Evolutionary conservation across 2,329 filamentous ascomycete genomes (phyloP).

Genomic region (Paecilomyces fulvus): DNA sequence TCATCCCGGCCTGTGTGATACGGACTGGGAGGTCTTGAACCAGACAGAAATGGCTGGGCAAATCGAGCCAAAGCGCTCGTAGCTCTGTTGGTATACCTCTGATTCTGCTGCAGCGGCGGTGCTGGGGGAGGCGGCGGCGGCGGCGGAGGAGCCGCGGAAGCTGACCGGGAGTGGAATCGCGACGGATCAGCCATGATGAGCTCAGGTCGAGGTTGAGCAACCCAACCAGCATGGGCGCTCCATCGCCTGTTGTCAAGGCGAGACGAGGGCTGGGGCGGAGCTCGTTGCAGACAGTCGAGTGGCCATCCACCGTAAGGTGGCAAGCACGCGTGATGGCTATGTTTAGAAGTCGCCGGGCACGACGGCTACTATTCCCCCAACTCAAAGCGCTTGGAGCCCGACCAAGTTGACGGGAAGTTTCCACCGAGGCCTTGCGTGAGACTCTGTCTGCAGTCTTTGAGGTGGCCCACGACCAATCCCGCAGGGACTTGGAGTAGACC

Average conservation of each 20-base stretch:
- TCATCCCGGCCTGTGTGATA: conserved; percentile 33
- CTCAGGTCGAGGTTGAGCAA: conserved; percentile 9
- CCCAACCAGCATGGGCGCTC: conserved; percentile 11
- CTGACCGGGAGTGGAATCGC: conserved; percentile 14
- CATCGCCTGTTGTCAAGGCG: conserved; percentile 7
- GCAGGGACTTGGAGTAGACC: background rate
- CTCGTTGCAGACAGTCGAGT: background rate
- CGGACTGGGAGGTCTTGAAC: conserved; percentile 46
- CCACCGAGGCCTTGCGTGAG: background rate
- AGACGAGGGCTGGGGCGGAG: conserved; percentile 1
- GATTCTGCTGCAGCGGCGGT: conserved; percentile 24
- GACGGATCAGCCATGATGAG: conserved; percentile 22
- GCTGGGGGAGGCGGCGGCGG: conserved; percentile 26
- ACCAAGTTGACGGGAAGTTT: background rate
- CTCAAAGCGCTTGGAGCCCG: background rate
- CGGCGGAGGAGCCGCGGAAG: conserved; percentile 15
- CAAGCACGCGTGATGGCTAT: background rate
- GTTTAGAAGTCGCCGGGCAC: conserved; percentile 1
- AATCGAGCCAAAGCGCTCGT: conserved; percentile 44
- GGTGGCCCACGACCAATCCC: background rate
- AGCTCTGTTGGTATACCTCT: conserved; percentile 36
- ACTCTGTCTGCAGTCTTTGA: background rate
- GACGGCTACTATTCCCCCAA: background rate
- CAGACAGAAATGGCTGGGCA: conserved; percentile 47
- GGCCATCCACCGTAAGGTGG: background rate